These are phyloP conservation scores for Strobilomyces confusus DNA, from an alignment of 768 basidiomycete genomes.

Conservation along the genomic window DNA sequence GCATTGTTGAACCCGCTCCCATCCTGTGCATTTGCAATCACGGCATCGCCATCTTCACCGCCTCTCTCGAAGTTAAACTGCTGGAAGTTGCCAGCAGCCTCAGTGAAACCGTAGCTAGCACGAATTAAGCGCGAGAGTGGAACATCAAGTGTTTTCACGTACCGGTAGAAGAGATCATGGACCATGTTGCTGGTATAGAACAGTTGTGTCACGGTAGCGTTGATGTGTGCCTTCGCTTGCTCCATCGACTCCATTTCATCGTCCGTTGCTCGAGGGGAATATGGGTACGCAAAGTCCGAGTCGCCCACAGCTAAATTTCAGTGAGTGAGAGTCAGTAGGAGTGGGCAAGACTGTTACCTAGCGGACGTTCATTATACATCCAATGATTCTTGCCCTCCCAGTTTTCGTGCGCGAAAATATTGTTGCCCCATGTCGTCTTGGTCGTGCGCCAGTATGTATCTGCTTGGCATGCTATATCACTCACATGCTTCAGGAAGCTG, in stretches of 20 bases:
- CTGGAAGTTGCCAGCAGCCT: slow-evolving; percentile 93
- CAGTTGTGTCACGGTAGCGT: slow-evolving; percentile 80
- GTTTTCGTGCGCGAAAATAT: slow-evolving; percentile 94
- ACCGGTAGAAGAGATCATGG: slow-evolving; percentile 80
- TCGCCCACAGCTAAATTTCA: slow-evolving; percentile 4
- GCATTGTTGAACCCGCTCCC: slow-evolving; percentile 91
- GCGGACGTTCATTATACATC: slow-evolving; percentile 76
- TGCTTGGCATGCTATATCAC: slow-evolving; percentile 16
- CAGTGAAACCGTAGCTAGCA: slow-evolving; percentile 84
- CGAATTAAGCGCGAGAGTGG: slow-evolving; percentile 4
- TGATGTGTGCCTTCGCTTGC: slow-evolving; percentile 80
- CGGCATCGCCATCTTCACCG: slow-evolving; percentile 81
- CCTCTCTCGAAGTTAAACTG: slow-evolving; percentile 94
- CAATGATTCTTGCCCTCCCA: slow-evolving; percentile 71
- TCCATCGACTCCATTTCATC: slow-evolving; percentile 49
- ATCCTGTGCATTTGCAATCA: slow-evolving; percentile 94
- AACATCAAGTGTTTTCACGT: neutral
- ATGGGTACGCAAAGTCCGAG: slow-evolving; percentile 63
- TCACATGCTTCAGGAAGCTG: neutral
- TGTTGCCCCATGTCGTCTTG: slow-evolving; percentile 85
- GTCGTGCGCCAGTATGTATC: slow-evolving; percentile 54
- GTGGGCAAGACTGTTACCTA: slow-evolving; percentile 29
- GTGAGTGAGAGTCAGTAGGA: neutral
- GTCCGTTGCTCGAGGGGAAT: slow-evolving; percentile 61
- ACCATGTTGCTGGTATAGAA: slow-evolving; percentile 84